Base-by-base conservation (phyloP, 495 filamentous ascomycete species). In the Recurvomyces mirabilis region DNA sequence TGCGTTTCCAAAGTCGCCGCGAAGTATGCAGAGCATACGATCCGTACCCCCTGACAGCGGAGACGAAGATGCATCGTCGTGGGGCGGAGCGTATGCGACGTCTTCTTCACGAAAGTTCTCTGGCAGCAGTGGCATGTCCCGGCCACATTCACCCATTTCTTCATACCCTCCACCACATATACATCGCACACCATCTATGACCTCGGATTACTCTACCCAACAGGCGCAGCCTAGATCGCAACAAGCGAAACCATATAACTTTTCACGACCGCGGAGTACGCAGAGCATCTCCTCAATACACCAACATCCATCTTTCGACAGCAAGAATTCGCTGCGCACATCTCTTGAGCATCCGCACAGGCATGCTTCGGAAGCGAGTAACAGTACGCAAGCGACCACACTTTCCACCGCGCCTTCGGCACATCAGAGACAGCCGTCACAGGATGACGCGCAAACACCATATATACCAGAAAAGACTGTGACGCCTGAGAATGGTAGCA, bases 211-310 rank as follows among this genome's bases (percentile, higher is more conserved):
- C 24, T 83, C 81, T 0, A 62, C 66, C 38, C 66, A 64, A 15
- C 75, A 79, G 1, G 76, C 82, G 23, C 30, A 17, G 19, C 20
- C 15, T 19, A 11, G n/a, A n/a, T n/a, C 19, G 43, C 17, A 18
- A 17, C 82, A 84, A 1, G 71, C 82, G n/a, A n/a, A n/a, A n/a
- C n/a, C n/a, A 1, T 89, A 88, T 59, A 98, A 96, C 60, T 96
- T 96, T 61, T 95, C 91, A 2, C 70, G 91, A 5, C 91, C 91
- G 2, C 52, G 91, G 22, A 94, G 91, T 61, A 73, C n/a, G n/a
- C n/a, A n/a, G n/a, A n/a, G n/a, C n/a, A n/a, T n/a, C n/a, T n/a
- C n/a, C n/a, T n/a, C n/a, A n/a, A n/a, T n/a, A n/a, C n/a, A n/a
- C n/a, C n/a, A n/a, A n/a, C 33, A 45, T 21, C 53, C 53, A 19